Percentiles rank a stretch among this genome's conserved stretches.
Conservation (phyloP, 177 flowering plant species). For the Telopea speciosissima region DNA sequence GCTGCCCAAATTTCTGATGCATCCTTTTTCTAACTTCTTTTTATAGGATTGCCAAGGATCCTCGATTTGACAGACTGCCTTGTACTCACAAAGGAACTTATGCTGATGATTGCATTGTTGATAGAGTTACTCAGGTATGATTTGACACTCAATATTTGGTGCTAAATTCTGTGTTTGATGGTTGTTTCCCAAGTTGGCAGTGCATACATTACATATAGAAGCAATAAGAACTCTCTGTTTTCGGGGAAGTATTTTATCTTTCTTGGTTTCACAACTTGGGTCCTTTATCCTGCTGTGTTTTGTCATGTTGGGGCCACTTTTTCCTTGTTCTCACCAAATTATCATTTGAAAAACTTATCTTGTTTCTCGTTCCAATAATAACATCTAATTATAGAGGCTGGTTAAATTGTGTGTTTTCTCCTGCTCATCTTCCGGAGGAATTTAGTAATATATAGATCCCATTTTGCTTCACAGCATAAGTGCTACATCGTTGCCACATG, state of each 20-base stretch:
- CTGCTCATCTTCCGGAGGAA: not conserved
- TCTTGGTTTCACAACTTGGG: not conserved
- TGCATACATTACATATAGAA: not conserved
- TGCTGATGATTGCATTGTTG: conserved; percentile 97
- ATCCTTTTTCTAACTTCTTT: not conserved
- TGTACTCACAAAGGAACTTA: conserved; percentile 95
- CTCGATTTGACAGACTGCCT: conserved; percentile 86
- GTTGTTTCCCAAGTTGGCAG: not conserved
- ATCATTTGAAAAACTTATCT: not conserved
- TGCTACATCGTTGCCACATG: conserved; percentile 97
- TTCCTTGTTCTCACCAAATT: not conserved
- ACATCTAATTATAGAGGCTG: not conserved
- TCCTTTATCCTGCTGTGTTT: not conserved
- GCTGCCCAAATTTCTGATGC: not conserved
- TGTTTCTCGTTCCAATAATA: not conserved
- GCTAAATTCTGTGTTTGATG: not conserved
- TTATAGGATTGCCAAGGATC: conserved; percentile 90
- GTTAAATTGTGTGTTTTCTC: not conserved
- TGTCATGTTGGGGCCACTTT: not conserved
- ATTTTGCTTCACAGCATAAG: conserved; percentile 57
- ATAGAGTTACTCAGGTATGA: conserved; percentile 79
- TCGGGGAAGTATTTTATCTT: not conserved
- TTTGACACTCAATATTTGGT: not conserved
- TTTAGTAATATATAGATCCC: not conserved
- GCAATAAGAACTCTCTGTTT: not conserved